phyloP scores from a whole-genome alignment of 805 yeast species.

The Candida maris region DNA sequence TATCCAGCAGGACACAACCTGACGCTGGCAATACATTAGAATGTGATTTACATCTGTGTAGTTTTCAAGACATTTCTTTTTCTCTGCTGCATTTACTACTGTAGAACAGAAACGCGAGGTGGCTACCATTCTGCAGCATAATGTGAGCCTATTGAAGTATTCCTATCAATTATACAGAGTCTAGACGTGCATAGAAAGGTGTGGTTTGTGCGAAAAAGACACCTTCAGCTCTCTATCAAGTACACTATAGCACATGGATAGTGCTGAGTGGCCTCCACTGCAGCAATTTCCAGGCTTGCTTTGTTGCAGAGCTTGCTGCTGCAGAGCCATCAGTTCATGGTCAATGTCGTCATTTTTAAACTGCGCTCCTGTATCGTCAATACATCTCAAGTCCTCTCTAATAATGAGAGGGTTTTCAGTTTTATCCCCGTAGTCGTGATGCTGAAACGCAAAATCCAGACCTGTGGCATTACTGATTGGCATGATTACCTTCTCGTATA shows the following conservation, averaged over 20 bases:
- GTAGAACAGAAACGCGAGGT: no score
- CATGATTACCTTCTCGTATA: slow-evolving; percentile 28
- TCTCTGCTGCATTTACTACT: no score
- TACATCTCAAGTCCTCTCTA: slow-evolving; percentile 18
- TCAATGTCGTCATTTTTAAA: slow-evolving; percentile 22
- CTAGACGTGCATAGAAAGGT: no score
- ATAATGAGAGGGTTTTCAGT: slow-evolving; percentile 15
- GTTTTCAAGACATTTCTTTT: no score
- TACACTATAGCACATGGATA: slow-evolving; percentile 26
- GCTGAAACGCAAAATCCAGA: slow-evolving; percentile 25
- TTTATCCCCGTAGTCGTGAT: slow-evolving; percentile 14
- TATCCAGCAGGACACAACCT: not conserved
- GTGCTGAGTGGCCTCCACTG: slow-evolving; percentile 22
- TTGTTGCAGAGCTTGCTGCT: slow-evolving; percentile 17
- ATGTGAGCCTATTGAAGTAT: no score
- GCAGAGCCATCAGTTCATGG: slow-evolving; percentile 22
- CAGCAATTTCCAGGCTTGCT: slow-evolving; percentile 15
- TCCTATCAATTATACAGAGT: no score
- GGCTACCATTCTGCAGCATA: no score
- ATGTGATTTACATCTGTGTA: no score
- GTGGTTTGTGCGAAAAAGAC: slow-evolving; percentile 30
- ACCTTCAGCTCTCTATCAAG: slow-evolving; percentile 26
- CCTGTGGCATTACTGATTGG: slow-evolving; percentile 29
- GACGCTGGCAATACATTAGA: no score
- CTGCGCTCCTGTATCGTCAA: slow-evolving; percentile 16